Evolutionary conservation across 306 rosid genomes (phyloP), one percentile per base, ranked within the genome.

Genomic region (Prunus armeniaca): DNA sequence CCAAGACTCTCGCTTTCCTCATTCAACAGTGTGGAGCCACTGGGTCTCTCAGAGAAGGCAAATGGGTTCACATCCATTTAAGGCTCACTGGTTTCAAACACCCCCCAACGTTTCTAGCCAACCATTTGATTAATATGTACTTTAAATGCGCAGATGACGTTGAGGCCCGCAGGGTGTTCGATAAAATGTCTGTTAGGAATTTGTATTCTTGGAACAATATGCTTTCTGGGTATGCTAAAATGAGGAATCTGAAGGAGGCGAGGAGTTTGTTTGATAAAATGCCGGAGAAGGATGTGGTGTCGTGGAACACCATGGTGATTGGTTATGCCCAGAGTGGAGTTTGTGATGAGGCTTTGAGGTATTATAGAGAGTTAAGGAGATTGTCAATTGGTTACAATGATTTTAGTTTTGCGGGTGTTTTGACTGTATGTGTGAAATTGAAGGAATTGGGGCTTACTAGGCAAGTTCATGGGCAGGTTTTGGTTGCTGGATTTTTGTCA

Each of bases 401-500:
- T 80, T 93, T 89, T 80, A 91, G 87, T 60, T 91, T 93, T 83
- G 82, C 98, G 0, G 86, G 89, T 73, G 87, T 88, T 55, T 91
- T 91, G 90, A 93, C 88, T 77, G 86, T 84, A 2, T 91, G 89
- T 65, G 93, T 89, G 28, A 91, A 91, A 58, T 72, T 83, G 75
- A 89, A 76, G 84, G 86, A 86, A 4, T 61, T 84, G 81, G 78
- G 69, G 38, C 92, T 91, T 74, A 76, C 91, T 38, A 84, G 88
- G 85, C 97, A 91, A 86, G 81, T 91, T 58, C 98, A 91, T 72
- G 97, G 89, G 68, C 96, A 89, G 89, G 90, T 93, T 85, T 84
- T 88, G 58, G 84, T 87, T 41, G 85, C 82, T 15, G 98, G 97
- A 46, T 87, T 91, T 84, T 81, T 32, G 52, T 83, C 91, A 19